These are phyloP conservation scores for Aspergillus olivimuriae DNA, from an alignment of 495 filamentous ascomycete species.

Conservation along the genomic window DNA sequence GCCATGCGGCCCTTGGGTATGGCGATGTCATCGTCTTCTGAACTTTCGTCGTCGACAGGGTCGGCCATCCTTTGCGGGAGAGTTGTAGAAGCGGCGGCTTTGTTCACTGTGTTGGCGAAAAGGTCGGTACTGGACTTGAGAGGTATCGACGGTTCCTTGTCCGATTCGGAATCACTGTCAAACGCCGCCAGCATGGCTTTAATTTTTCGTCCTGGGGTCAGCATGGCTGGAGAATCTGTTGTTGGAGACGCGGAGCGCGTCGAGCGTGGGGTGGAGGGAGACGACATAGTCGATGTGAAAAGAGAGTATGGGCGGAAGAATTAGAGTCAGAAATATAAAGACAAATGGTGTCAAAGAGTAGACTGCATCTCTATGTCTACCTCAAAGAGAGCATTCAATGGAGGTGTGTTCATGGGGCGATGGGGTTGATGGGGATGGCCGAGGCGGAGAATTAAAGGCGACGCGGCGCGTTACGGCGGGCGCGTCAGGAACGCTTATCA, in stretches of 20 bases:
- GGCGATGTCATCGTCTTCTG: constrained; percentile 41
- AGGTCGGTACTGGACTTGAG: constrained; percentile 11
- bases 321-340: no score
- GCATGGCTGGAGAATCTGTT: constrained; percentile 30
- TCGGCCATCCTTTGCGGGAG: constrained; percentile 4
- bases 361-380: no score
- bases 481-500: no score
- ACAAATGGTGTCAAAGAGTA: no score
- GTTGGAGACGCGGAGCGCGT: constrained; percentile 33
- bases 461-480: constrained; percentile 16
- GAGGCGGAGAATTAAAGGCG: constrained; percentile 13
- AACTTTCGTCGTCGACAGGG: constrained; percentile 10
- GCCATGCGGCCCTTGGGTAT: constrained; percentile 67
- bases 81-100: no score
- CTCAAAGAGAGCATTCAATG: no score
- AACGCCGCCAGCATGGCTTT: constrained; percentile 60
- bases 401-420: background rate
- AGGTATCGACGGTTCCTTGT: constrained; percentile 3
- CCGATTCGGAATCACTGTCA: constrained; percentile 51
- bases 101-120: constrained; percentile 19
- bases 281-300: constrained; percentile 23
- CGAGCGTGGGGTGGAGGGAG: constrained; percentile 38
- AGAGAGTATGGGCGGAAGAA: no score
- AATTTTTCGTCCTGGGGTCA: constrained; percentile 67
- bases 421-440: background rate